phyloP scores from a whole-genome alignment of 2,329 filamentous ascomycete genomes.

The Magnaporthiopsis poae region DNA sequence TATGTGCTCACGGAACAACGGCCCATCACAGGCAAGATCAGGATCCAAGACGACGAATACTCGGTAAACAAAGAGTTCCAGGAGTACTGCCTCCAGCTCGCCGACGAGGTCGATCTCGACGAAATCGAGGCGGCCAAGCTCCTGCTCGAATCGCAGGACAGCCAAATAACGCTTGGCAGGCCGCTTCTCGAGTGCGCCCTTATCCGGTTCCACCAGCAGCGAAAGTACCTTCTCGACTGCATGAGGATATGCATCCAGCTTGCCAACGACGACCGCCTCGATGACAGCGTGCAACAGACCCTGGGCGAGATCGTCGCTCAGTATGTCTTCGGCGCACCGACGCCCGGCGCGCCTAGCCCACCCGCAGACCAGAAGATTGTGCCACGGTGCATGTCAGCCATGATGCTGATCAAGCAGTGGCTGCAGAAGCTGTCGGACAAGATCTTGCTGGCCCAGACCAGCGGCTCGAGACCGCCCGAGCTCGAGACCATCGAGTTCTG shows the following conservation, averaged over 20 bases:
- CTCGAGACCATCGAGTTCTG: slow-evolving; percentile 74
- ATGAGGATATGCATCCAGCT: slow-evolving; percentile 69
- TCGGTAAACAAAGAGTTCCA: slow-evolving; percentile 79
- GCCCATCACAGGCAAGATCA: slow-evolving; percentile 58
- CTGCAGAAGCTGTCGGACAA: slow-evolving; percentile 68
- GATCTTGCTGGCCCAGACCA: slow-evolving; percentile 58
- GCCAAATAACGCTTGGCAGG: slow-evolving; percentile 59
- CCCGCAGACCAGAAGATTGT: slow-evolving; percentile 51
- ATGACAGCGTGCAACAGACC: slow-evolving; percentile 36
- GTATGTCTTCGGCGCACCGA: slow-evolving; percentile 42
- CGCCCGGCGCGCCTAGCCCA: slow-evolving; percentile 33
- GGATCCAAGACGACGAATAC: slow-evolving; percentile 63
- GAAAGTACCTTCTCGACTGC: slow-evolving; percentile 73
- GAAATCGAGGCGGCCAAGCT: slow-evolving; percentile 74
- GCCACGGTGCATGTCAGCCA: slow-evolving; percentile 62
- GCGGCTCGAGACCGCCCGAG: slow-evolving; percentile 43
- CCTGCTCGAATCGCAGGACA: slow-evolving; percentile 62
- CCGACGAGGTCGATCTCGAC: slow-evolving; percentile 82
- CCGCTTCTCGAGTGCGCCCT: slow-evolving; percentile 68
- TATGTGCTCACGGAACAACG: not conserved
- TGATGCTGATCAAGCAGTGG: slow-evolving; percentile 69
- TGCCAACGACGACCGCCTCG: slow-evolving; percentile 47
- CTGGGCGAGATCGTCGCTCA: slow-evolving; percentile 46
- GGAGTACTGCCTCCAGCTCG: slow-evolving; percentile 68
- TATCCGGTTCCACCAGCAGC: slow-evolving; percentile 78